Percentiles rank a stretch among this genome's conserved stretches.
Evolutionary conservation across 179 eudicot species (phyloP).

Genomic region (Vitellaria paradoxa): DNA sequence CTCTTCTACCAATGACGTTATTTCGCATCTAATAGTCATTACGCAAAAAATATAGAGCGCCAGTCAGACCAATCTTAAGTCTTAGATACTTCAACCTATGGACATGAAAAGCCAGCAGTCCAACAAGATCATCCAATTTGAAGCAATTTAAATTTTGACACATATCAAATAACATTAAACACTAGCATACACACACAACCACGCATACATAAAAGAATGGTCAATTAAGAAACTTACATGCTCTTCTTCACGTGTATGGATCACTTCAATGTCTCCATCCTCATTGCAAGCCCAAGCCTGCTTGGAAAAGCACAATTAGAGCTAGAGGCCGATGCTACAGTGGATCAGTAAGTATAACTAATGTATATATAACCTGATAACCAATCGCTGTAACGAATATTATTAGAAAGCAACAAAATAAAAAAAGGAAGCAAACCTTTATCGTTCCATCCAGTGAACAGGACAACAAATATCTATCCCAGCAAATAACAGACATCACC

Average conservation of each 20-base stretch:
- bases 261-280: constrained; percentile 36
- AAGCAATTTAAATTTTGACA: too few relatives aligned
- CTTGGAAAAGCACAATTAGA: neutral
- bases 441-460: constrained; percentile 57
- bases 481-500: constrained; percentile 51
- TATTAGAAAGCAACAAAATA: neutral
- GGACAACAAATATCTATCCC: constrained; percentile 50
- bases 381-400: neutral
- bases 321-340: neutral
- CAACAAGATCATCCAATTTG: too few relatives aligned
- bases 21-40: too few relatives aligned
- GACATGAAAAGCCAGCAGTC: too few relatives aligned
- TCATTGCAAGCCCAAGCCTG: constrained; percentile 56
- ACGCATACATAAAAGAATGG: too few relatives aligned
- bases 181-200: too few relatives aligned
- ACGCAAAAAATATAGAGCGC: too few relatives aligned
- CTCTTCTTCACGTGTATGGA: constrained; percentile 33
- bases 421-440: constrained; percentile 31
- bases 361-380: neutral
- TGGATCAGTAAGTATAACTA: neutral
- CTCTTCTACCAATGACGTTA: too few relatives aligned
- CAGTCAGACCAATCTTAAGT: too few relatives aligned
- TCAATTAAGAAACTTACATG: too few relatives aligned
- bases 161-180: too few relatives aligned
- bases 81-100: too few relatives aligned